phyloP scores from a whole-genome alignment of 805 yeast species.

The Metschnikowia santaceciliae region DNA sequence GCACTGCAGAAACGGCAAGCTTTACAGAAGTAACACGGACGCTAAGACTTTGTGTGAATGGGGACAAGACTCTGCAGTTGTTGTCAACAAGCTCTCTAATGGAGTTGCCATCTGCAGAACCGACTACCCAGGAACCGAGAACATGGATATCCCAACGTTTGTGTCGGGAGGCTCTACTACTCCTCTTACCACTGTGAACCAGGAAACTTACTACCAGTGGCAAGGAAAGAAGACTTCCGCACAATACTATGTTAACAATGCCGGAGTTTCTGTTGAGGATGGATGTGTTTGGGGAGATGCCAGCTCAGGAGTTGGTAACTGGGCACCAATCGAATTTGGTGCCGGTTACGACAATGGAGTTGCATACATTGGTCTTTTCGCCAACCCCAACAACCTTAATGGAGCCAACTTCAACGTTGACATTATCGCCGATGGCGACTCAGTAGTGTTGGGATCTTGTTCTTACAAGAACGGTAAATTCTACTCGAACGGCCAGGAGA shows the following conservation, averaged over 20 bases:
- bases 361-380: constrained; percentile 85
- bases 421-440: constrained; percentile 69
- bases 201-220: constrained; percentile 75
- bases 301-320: constrained; percentile 86
- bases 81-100: constrained; percentile 57
- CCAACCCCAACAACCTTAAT: constrained; percentile 83
- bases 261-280: constrained; percentile 84
- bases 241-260: constrained; percentile 96
- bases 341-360: constrained; percentile 71
- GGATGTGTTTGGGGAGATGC: constrained; percentile 93
- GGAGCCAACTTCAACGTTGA: constrained; percentile 56
- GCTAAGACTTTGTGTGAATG: constrained; percentile 76
- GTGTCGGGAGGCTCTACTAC: constrained; percentile 62
- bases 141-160: constrained; percentile 93
- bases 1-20: constrained; percentile 75
- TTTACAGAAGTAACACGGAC: constrained; percentile 74
- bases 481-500: constrained; percentile 46
- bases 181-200: constrained; percentile 77
- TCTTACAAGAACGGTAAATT: constrained; percentile 73
- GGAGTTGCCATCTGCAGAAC: constrained; percentile 93
- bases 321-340: constrained; percentile 96
- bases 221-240: constrained; percentile 78
- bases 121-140: constrained; percentile 98
- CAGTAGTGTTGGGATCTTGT: constrained; percentile 68
- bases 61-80: constrained; percentile 71